Conservation (phyloP, 1,284 basidiomycete genomes). For the Chiua sp. region DNA sequence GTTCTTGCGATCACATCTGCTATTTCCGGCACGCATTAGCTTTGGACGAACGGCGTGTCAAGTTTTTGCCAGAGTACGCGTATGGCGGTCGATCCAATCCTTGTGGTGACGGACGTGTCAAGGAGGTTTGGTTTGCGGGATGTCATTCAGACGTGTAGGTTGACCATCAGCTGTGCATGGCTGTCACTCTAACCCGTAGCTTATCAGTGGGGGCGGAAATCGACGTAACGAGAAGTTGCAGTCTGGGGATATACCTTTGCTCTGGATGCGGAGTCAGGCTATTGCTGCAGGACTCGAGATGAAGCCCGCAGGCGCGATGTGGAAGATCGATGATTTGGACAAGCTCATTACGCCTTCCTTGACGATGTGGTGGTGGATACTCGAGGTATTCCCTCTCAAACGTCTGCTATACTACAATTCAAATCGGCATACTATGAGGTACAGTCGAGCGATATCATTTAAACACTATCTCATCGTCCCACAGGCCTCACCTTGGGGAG, state of each 20-base stretch:
- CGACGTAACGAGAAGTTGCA: conserved; percentile 33
- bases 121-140: conserved; percentile 45
- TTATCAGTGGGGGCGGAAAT: conserved; percentile 36
- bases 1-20: conserved; percentile 35
- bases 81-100: conserved; percentile 28
- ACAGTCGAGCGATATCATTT: neutral
- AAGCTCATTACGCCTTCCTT: conserved; percentile 29
- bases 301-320: conserved; percentile 28
- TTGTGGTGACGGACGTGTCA: conserved; percentile 23
- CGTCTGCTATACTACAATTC: conserved; percentile 34
- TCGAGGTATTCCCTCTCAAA: conserved; percentile 34
- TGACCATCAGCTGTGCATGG: neutral
- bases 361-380: conserved; percentile 27
- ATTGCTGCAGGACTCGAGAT: conserved; percentile 28
- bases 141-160: conserved; percentile 42
- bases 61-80: conserved; percentile 45
- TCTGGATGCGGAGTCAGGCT: conserved; percentile 42
- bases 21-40: conserved; percentile 40
- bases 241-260: conserved; percentile 36
- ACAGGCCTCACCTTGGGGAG: conserved; percentile 34
- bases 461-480: conserved; percentile 13
- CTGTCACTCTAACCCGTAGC: conserved; percentile 3
- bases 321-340: conserved; percentile 36
- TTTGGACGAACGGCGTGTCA: conserved; percentile 46
- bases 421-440: conserved; percentile 26